A percentile compares a stretch with the other conserved stretches of the same genome.
These are phyloP conservation scores for Poteriospumella lacustris DNA, from an alignment of 108 stramenopile genomes.

Conservation along the genomic window DNA sequence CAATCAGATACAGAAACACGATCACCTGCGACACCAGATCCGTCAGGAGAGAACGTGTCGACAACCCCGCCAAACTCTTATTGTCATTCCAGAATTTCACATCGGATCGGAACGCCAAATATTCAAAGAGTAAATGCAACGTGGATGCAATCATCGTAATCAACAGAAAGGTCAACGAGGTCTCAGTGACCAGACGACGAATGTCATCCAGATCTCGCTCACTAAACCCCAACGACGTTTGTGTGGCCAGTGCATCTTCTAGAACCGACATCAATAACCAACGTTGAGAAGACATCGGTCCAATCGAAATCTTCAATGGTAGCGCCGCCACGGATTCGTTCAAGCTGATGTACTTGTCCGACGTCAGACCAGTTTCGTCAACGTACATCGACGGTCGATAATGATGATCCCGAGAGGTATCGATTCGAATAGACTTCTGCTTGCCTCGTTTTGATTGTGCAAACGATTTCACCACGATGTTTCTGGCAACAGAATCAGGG, in stretches of 20 bases:
- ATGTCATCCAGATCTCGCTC: slow-evolving; percentile 86
- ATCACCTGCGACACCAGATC: slow-evolving; percentile 79
- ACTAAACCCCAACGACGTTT: slow-evolving; percentile 73
- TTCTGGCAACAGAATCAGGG: slow-evolving; percentile 10
- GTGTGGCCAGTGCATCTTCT: slow-evolving; percentile 65
- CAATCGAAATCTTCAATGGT: slow-evolving; percentile 58
- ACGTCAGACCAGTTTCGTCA: slow-evolving; percentile 85
- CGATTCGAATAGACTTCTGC: too few relatives aligned
- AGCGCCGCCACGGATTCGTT: slow-evolving; percentile 75
- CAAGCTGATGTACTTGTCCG: slow-evolving; percentile 82
- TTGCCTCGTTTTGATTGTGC: too few relatives aligned
- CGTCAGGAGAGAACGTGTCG: slow-evolving; percentile 69
- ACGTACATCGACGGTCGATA: slow-evolving; percentile 74
- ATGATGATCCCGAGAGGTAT: too few relatives aligned
- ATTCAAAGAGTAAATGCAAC: slow-evolving; percentile 85
- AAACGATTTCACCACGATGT: neutral
- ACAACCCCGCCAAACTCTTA: slow-evolving; percentile 75
- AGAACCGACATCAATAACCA: slow-evolving; percentile 66
- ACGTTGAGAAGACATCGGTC: slow-evolving; percentile 59
- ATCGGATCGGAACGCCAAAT: slow-evolving; percentile 84
- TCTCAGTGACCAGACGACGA: slow-evolving; percentile 65
- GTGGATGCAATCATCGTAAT: slow-evolving; percentile 81
- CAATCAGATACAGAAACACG: slow-evolving; percentile 77
- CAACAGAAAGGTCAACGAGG: slow-evolving; percentile 70
- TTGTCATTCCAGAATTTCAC: slow-evolving; percentile 84